Evolutionary conservation across 139 green algal species (phyloP).

Genomic region (Trebouxia sp.): DNA sequence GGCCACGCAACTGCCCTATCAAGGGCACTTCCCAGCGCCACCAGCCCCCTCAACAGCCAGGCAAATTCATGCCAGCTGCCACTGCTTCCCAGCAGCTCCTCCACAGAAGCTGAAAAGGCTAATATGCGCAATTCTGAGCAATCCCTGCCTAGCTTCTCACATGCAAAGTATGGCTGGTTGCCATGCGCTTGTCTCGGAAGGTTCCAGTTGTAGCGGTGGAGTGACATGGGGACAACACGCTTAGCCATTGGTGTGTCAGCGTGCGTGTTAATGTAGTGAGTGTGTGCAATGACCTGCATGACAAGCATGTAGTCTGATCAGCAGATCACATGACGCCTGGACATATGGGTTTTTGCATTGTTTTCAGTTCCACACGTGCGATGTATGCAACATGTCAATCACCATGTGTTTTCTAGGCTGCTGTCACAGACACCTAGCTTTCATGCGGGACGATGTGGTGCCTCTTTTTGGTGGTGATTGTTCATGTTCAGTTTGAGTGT

Average conservation of each 20-base stretch:
- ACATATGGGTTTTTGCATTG: too few species aligned
- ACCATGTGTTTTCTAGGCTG: too few species aligned
- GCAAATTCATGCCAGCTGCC: conserved; percentile 21
- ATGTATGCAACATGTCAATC: too few species aligned
- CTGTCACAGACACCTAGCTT: too few species aligned
- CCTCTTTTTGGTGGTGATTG: too few species aligned
- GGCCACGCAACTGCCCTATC: conserved; percentile 17
- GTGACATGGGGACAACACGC: neutral
- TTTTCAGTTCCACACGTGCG: too few species aligned
- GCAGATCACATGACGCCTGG: too few species aligned
- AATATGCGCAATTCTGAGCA: neutral
- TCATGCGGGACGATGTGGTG: too few species aligned
- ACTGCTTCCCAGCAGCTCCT: conserved; percentile 11
- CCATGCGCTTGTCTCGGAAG: neutral
- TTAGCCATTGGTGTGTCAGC: neutral
- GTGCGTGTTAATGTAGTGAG: neutral
- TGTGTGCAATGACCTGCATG: conserved; percentile 22
- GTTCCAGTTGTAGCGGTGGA: conserved; percentile 5
- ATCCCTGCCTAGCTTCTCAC: neutral
- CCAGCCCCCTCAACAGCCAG: neutral
- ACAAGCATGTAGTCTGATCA: too few species aligned
- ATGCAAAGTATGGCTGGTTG: conserved; percentile 15
- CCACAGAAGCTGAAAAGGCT: neutral
- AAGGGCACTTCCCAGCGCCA: neutral
- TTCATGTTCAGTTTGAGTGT: too few species aligned